phyloP scores from a whole-genome alignment of 805 yeast species.

The Hanseniaspora clermontiae region DNA sequence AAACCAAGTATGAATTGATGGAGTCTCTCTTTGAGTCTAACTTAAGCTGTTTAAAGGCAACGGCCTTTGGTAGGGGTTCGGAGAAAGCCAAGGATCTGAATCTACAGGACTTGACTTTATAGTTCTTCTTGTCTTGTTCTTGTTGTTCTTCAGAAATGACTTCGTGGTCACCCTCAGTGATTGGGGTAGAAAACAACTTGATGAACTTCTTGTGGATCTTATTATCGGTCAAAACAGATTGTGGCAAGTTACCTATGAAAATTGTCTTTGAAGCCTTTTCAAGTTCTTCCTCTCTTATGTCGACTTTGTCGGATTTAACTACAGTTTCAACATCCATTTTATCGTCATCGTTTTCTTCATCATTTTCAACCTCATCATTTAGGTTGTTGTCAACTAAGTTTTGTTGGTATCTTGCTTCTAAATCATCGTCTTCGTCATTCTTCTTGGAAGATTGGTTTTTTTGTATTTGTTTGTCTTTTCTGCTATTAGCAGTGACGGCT shows the following conservation, averaged over 20 bases:
- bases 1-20: slow-evolving; percentile 81
- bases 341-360: slow-evolving; percentile 21
- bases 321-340: slow-evolving; percentile 17
- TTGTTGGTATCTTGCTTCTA: slow-evolving; percentile 43
- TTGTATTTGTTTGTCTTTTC: slow-evolving; percentile 18
- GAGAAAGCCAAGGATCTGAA: slow-evolving; percentile 86
- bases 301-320: slow-evolving; percentile 35
- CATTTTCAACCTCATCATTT: slow-evolving; percentile 15
- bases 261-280: slow-evolving; percentile 74
- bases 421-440: slow-evolving; percentile 35
- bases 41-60: slow-evolving; percentile 71
- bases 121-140: slow-evolving; percentile 21
- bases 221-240: slow-evolving; percentile 52
- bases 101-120: slow-evolving; percentile 54
- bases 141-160: slow-evolving; percentile 15
- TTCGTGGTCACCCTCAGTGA: slow-evolving; percentile 13
- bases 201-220: slow-evolving; percentile 50
- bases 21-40: slow-evolving; percentile 67
- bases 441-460: slow-evolving; percentile 16
- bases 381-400: slow-evolving; percentile 31
- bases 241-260: slow-evolving; percentile 76
- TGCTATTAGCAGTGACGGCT: slow-evolving; percentile 16
- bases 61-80: slow-evolving; percentile 80
- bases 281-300: slow-evolving; percentile 57
- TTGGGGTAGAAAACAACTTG: slow-evolving; percentile 34